phyloP scores from a whole-genome alignment of 805 yeast species.

The Candida khao-thaluensis region DNA sequence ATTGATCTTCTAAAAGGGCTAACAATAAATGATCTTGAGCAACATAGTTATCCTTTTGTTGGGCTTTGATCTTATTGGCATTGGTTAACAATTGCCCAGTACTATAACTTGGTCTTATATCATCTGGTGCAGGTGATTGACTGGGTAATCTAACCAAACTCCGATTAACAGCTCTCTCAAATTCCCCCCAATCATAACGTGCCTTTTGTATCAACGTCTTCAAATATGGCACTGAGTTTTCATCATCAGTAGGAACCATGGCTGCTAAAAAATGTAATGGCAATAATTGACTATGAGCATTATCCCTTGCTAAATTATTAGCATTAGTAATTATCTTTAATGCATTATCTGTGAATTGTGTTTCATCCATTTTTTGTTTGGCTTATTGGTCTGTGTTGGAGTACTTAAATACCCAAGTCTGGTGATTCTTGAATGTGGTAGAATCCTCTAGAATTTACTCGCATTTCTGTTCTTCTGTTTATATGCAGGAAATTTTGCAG shows the following conservation, averaged over 20 bases:
- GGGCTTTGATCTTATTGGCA: conserved; percentile 74
- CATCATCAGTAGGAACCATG: conserved; percentile 66
- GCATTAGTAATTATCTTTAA: conserved; percentile 77
- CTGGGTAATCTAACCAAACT: conserved; percentile 81
- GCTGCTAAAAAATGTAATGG: conserved; percentile 95
- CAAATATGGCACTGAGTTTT: conserved; percentile 52
- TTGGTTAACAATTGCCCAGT: conserved; percentile 70
- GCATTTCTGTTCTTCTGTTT: conserved; percentile 1
- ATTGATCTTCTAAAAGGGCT: conserved; percentile 77
- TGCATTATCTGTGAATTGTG: conserved; percentile 94
- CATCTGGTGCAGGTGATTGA: conserved; percentile 86
- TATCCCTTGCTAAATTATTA: conserved; percentile 77
- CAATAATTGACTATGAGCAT: conserved; percentile 74
- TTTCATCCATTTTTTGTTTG: conserved; percentile 49
- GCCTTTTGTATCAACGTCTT: conserved; percentile 83
- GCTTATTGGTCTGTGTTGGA: conserved; percentile 6
- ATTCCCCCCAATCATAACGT: conserved; percentile 78
- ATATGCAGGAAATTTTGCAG: conserved; percentile 5
- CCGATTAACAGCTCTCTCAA: conserved; percentile 78
- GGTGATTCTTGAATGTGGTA: conserved; percentile 12
- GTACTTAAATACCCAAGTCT: conserved; percentile 7
- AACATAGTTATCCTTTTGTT: conserved; percentile 86
- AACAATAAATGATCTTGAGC: conserved; percentile 93
- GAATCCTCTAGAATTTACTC: conserved; percentile 15
- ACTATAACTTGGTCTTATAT: conserved; percentile 72